Base-by-base conservation (phyloP, 2,329 filamentous ascomycete species). In the Aspergillus oerlinghausenensis region DNA sequence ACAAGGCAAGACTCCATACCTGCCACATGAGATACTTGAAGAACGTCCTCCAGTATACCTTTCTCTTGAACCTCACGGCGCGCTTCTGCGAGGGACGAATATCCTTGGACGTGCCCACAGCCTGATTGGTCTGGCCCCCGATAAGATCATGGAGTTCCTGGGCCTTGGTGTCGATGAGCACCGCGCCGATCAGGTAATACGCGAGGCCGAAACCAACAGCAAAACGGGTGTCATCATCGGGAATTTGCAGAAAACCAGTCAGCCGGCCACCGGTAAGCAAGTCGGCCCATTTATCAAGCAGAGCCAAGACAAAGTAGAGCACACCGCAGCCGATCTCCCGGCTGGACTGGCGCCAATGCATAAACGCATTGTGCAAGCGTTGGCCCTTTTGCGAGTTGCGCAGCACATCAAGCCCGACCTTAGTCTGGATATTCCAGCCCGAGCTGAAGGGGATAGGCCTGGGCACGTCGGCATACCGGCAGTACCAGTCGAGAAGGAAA, bases 311-410 rank as follows among this genome's bases (percentile, higher is more conserved):
- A 57, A 84, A 84, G 67, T 82, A 82, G 2, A 83, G 67, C 21
- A 83, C 71, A 28, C 80, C 80, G 57, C 79, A 82, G 29, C 79
- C 80, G 28, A 83, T 75, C 56, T 83, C 81, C 55, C 80, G 75
- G 40, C 79, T 80, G 5, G 80, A 80, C 57, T 81, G 81, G n/a
- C 82, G 78, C 80, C 81, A 84, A 58, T 83, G 81, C 26, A 83
- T 79, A 62, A 84, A 84, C 1, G 80, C 79, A 60, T 81, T 84
- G 66, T 84, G 82, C 17, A 83, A 72, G 26, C 78, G 74, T 17
- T 84, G 78, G 2, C 81, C 82, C 60, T 82, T 82, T 57, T 83
- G 80, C 3, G 79, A 77, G 56, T 79, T 79, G 42, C 77, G 76
- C 61, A 84, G 74, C 26, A 77, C 80, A 59, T 82, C 78, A 23